A percentile compares a stretch with the other conserved stretches of the same genome.
These are phyloP conservation scores for Diplodia mutila DNA, from an alignment of 2,329 filamentous ascomycete species.

Conservation along the genomic window DNA sequence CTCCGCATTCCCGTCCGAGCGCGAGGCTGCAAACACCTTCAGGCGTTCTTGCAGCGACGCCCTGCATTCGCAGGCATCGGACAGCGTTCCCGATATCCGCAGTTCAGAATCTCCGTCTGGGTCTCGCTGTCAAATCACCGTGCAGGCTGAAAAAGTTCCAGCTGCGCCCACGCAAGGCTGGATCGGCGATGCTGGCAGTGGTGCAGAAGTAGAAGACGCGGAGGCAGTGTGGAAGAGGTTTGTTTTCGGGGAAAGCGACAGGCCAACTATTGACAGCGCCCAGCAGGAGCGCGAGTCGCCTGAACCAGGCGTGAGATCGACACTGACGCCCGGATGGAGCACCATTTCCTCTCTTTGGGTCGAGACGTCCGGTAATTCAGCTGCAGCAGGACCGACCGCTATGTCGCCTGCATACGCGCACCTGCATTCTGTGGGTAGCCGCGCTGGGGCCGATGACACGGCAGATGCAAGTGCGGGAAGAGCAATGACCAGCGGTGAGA, in stretches of 20 bases:
- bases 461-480: conserved; percentile 16
- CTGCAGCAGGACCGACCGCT: conserved; percentile 4
- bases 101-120: background rate
- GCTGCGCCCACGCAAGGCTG: conserved; percentile 7
- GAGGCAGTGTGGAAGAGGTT: conserved; percentile 41
- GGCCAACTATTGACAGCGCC: background rate
- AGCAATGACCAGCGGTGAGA: conserved; percentile 7
- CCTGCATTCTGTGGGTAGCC: conserved; percentile 20
- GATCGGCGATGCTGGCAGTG: conserved; percentile 21
- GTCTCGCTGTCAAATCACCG: conserved; percentile 8
- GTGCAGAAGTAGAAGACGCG: conserved; percentile 24
- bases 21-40: conserved; percentile 3
- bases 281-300: conserved; percentile 13
- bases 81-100: conserved; percentile 2
- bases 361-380: conserved; percentile 5
- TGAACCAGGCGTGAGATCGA: conserved; percentile 19
- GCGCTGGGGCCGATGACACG: background rate
- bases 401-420: conserved; percentile 7
- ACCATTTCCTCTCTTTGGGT: conserved; percentile 14
- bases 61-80: conserved; percentile 20
- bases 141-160: background rate
- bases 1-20: background rate
- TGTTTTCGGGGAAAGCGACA: conserved; percentile 35
- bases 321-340: background rate
- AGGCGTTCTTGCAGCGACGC: background rate